Conservation (phyloP, 176 grass and related monocot species). For the Cenchrus purpureus region DNA sequence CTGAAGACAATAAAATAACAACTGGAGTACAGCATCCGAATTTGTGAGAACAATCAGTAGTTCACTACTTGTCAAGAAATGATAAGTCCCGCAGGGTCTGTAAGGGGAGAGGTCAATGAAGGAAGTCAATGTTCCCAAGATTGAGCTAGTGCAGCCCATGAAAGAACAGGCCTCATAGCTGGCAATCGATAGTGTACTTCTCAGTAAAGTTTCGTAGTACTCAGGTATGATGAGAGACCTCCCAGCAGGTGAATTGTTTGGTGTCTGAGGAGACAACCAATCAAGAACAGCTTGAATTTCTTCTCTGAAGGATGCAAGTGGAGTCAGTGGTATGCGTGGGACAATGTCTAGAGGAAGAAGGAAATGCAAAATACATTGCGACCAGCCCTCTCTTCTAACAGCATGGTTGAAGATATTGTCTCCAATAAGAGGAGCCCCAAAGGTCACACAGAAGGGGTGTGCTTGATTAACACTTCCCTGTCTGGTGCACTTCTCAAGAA, state of each 20-base stretch:
- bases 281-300: slow-evolving; percentile 75
- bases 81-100: slow-evolving; percentile 77
- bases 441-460: slow-evolving; percentile 84
- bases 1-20: slow-evolving; percentile 90
- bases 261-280: slow-evolving; percentile 63
- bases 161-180: slow-evolving; percentile 85
- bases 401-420: slow-evolving; percentile 76
- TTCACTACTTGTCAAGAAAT: slow-evolving; percentile 62
- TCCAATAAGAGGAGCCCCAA: slow-evolving; percentile 90
- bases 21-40: slow-evolving; percentile 80
- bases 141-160: slow-evolving; percentile 92
- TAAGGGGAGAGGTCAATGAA: slow-evolving; percentile 93
- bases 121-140: slow-evolving; percentile 71
- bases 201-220: slow-evolving; percentile 74
- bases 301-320: slow-evolving; percentile 65
- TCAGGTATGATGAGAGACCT: slow-evolving; percentile 52
- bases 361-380: slow-evolving; percentile 82
- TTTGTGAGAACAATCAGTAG: slow-evolving; percentile 64
- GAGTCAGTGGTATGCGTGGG: slow-evolving; percentile 70
- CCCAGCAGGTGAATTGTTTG: slow-evolving; percentile 55
- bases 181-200: slow-evolving; percentile 73
- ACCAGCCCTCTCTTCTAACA: slow-evolving; percentile 88
- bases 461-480: slow-evolving; percentile 57
- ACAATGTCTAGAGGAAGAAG: slow-evolving; percentile 75
- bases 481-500: slow-evolving; percentile 79